These are phyloP conservation scores for Cercophora samala DNA, from an alignment of 495 filamentous ascomycete genomes.

Conservation along the genomic window DNA sequence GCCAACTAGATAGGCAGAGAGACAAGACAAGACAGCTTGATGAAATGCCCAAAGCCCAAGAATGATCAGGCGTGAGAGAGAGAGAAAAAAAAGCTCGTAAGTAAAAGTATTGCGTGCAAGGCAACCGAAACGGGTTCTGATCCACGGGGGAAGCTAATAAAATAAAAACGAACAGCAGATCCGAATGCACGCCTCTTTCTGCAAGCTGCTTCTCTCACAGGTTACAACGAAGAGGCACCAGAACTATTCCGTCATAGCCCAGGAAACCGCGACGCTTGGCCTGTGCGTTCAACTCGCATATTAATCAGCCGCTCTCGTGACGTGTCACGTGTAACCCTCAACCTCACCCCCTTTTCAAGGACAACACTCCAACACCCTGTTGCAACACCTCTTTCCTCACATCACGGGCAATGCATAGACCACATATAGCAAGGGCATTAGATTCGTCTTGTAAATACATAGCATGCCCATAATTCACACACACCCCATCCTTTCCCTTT, in stretches of 20 bases:
- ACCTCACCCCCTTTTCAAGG: not conserved
- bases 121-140: too few species aligned
- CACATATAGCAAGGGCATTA: not conserved
- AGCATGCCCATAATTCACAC: not conserved
- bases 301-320: not conserved
- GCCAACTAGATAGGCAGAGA: too few species aligned
- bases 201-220: conserved; percentile 8
- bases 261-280: conserved; percentile 4
- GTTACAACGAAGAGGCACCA: not conserved
- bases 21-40: too few species aligned
- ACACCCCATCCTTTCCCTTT: too few species aligned
- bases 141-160: not conserved
- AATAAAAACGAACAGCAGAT: not conserved
- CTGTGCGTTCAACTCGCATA: not conserved
- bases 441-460: not conserved
- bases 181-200: not conserved
- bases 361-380: not conserved
- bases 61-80: too few species aligned
- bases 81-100: too few species aligned
- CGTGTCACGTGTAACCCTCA: conserved; percentile 2
- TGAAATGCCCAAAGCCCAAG: too few species aligned
- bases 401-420: not conserved
- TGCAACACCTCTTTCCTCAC: too few species aligned
- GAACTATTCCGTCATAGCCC: conserved; percentile 8
- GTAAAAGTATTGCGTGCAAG: too few species aligned